A percentile compares a stretch with the other conserved stretches of the same genome.
phyloP scores from a whole-genome alignment of 768 basidiomycete genomes.

The Psilocybe subaeruginosa region DNA sequence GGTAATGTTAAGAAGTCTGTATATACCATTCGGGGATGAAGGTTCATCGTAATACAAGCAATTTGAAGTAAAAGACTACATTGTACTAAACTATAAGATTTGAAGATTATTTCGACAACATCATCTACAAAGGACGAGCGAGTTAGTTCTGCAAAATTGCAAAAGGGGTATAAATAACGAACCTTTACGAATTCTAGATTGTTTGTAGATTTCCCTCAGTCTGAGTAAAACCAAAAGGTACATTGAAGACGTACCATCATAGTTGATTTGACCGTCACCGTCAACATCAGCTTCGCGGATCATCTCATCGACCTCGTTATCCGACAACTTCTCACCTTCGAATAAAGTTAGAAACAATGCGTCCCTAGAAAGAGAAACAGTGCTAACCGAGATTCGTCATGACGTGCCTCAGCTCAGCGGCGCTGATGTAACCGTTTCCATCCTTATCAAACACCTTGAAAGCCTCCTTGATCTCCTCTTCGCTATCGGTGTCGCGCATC shows the following conservation, averaged over 20 bases:
- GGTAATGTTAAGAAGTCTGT: not conserved
- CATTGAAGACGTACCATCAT: constrained; percentile 8
- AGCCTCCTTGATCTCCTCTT: constrained; percentile 50
- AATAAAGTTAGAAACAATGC: not conserved
- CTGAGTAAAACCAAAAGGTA: not conserved
- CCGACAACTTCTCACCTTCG: constrained; percentile 80
- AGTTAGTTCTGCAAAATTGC: not conserved
- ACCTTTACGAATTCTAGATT: constrained; percentile 30
- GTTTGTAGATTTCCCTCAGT: not conserved
- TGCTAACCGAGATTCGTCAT: constrained; percentile 88
- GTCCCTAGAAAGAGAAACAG: not conserved
- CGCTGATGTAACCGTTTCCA: constrained; percentile 88
- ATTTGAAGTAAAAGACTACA: constrained; percentile 12
- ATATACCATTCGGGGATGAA: not conserved
- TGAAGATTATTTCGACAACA: constrained; percentile 27
- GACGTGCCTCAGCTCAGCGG: constrained; percentile 89
- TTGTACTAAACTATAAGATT: constrained; percentile 19
- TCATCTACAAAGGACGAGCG: constrained; percentile 21
- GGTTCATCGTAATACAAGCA: constrained; percentile 1
- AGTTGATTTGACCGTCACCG: constrained; percentile 93
- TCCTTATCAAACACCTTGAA: constrained; percentile 91
- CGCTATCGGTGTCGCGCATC: constrained; percentile 41
- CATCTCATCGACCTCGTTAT: constrained; percentile 93
- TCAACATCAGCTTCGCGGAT: constrained; percentile 95
- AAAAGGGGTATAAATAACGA: not conserved